Evolutionary conservation across 139 green algal species (phyloP).

Genomic region (Eudorina sp.): DNA sequence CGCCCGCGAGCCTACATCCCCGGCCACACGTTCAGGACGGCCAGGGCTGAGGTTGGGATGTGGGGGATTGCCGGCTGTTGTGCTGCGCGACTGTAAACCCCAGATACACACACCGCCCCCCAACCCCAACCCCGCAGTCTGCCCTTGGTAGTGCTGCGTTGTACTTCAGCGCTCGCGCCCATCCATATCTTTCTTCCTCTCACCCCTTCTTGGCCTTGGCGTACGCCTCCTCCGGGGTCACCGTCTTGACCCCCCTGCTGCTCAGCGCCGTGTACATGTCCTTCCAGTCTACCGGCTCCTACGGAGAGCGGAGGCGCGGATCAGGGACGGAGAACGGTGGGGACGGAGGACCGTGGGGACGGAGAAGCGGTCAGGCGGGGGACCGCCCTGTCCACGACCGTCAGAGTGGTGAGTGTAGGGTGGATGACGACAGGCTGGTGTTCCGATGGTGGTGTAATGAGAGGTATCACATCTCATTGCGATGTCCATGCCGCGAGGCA

Average conservation of each 20-base stretch:
- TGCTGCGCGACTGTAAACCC: neutral
- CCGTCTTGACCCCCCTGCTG: neutral
- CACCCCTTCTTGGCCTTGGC: slow-evolving; percentile 14
- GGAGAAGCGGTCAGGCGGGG: neutral
- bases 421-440: neutral
- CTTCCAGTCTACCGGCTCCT: slow-evolving; percentile 43
- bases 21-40: neutral
- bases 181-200: neutral
- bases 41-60: neutral
- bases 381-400: neutral
- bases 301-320: neutral
- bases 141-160: no score
- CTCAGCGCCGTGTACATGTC: slow-evolving; percentile 6
- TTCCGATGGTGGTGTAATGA: no score
- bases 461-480: no score
- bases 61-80: neutral
- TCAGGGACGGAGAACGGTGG: neutral
- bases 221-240: slow-evolving; percentile 31
- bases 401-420: neutral
- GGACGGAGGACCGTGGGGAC: neutral
- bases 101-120: no score
- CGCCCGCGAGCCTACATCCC: neutral
- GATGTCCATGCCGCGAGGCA: no score
- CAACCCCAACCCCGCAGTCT: no score
- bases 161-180: no score